These are phyloP conservation scores for Asterella californica DNA, from an alignment of 225 moss, liverwort and hornwort species.

Conservation along the genomic window DNA sequence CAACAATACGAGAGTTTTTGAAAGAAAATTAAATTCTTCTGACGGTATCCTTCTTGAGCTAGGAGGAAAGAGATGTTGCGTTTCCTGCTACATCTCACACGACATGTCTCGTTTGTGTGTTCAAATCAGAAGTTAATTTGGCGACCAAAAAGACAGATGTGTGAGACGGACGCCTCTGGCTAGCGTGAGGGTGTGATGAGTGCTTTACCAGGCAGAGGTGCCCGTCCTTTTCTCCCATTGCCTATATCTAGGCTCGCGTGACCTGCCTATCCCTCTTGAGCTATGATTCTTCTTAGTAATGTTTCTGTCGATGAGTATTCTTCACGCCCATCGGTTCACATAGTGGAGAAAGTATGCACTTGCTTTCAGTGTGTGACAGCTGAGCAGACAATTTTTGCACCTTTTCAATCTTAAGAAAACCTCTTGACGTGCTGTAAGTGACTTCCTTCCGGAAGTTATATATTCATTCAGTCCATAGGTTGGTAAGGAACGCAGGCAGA, in stretches of 20 bases:
- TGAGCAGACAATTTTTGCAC: no score
- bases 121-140: background rate
- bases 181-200: slow-evolving; percentile 11
- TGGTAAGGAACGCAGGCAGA: no score
- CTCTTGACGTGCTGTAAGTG: no score
- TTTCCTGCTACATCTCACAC: slow-evolving; percentile 20
- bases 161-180: background rate
- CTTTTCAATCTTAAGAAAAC: no score
- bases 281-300: background rate
- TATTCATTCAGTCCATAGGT: no score
- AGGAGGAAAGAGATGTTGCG: slow-evolving; percentile 11
- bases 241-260: slow-evolving; percentile 2
- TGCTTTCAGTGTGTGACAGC: no score
- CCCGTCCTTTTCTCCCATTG: background rate
- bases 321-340: no score
- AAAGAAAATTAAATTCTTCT: background rate
- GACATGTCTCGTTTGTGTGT: background rate
- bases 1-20: background rate
- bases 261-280: slow-evolving; percentile 21
- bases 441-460: no score
- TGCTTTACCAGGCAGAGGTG: background rate
- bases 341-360: no score
- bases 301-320: no score
- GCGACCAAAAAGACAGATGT: background rate
- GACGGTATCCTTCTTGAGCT: slow-evolving; percentile 22